Percentiles rank a stretch among this genome's conserved stretches.
Evolutionary conservation across 352 stramenopile genomes (phyloP).

Genomic region (Globisporangium paddicum): DNA sequence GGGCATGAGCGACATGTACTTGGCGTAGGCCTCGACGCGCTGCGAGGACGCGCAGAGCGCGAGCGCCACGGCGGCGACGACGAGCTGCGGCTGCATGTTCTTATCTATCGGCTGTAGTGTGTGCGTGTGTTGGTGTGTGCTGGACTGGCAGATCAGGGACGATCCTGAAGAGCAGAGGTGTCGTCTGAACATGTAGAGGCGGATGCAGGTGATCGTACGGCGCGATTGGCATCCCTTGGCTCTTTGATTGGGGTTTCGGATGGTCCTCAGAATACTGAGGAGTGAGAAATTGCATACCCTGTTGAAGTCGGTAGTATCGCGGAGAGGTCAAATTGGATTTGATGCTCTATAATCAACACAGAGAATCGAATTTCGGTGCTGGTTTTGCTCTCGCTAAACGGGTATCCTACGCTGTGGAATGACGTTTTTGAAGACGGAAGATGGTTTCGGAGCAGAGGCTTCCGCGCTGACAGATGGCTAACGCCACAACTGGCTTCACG

Average conservation of each 20-base stretch:
- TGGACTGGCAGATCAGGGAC: not conserved
- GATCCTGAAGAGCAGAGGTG: not conserved
- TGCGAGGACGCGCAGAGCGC: constrained; percentile 1
- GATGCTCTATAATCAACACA: too few relatives aligned
- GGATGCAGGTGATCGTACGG: not conserved
- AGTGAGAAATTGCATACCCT: not conserved
- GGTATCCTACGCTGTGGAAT: too few relatives aligned
- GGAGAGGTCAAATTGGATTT: too few relatives aligned
- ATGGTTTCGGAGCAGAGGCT: not conserved
- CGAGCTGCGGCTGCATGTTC: constrained; percentile 6
- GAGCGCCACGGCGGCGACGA: constrained; percentile 1
- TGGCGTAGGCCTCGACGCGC: constrained; percentile 27
- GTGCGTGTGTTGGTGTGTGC: not conserved
- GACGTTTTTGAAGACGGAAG: not conserved
- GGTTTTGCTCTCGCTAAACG: too few relatives aligned
- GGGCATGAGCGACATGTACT: constrained; percentile 44
- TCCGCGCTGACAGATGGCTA: not conserved
- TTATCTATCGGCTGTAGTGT: not conserved
- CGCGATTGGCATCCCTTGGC: not conserved
- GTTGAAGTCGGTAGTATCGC: not conserved
- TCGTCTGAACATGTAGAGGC: not conserved
- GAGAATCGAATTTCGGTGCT: too few relatives aligned
- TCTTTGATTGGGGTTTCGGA: not conserved
- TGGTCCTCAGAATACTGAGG: not conserved
- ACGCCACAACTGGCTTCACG: not conserved